Evolutionary conservation across 1,284 basidiomycete genomes (phyloP).

Genomic region (Moesziomyces parantarcticus): DNA sequence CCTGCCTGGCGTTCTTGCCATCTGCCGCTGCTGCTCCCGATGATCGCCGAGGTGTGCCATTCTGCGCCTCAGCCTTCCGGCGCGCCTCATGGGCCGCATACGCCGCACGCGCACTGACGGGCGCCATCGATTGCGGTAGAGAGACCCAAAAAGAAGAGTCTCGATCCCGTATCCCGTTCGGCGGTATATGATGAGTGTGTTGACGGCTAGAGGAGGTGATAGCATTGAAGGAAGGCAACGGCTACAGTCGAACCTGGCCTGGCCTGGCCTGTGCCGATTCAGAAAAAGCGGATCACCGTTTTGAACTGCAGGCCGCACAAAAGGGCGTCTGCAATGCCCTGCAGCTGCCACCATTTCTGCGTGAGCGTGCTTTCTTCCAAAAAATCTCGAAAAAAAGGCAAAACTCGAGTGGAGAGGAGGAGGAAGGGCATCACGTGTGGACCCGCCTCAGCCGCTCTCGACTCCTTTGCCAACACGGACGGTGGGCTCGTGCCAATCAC

Average conservation of each 20-base stretch:
- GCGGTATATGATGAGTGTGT: neutral
- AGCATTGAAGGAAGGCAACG: neutral
- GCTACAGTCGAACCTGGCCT: neutral
- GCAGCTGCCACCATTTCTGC: constrained; percentile 1
- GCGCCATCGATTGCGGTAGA: neutral
- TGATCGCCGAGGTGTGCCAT: neutral
- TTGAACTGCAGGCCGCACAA: neutral
- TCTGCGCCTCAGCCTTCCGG: constrained; percentile 10
- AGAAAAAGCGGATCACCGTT: neutral
- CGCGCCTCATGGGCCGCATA: constrained; percentile 41
- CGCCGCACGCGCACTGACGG: constrained; percentile 39
- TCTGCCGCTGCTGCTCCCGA: too few species aligned
- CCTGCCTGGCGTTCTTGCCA: neutral
- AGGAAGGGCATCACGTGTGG: constrained; percentile 20
- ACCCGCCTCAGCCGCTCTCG: too few species aligned
- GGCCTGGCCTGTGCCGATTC: constrained; percentile 13
- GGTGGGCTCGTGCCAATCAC: too few species aligned
- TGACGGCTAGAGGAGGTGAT: neutral
- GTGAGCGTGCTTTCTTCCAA: constrained; percentile 7
- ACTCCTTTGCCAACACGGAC: too few species aligned
- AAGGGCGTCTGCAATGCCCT: neutral
- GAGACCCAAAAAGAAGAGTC: too few species aligned
- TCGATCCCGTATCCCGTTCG: too few species aligned
- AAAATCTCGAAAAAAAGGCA: constrained; percentile 7
- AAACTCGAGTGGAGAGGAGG: constrained; percentile 1